These are phyloP conservation scores for Schoenoplectus triqueter DNA, from an alignment of 202 grass and related monocot species.

Conservation along the genomic window DNA sequence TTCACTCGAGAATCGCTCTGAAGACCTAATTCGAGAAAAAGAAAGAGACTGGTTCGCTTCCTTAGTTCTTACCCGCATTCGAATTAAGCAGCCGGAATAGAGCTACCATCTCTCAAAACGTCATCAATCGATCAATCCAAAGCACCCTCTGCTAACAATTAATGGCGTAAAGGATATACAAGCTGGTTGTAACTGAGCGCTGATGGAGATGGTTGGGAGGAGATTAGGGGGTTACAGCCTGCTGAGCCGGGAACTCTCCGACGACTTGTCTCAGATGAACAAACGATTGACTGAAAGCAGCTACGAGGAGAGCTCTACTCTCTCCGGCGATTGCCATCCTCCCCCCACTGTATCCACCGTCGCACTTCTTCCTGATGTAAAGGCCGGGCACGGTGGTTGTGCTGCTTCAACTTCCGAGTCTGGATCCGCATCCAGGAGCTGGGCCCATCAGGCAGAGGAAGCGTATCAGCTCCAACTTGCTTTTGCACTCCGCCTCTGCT, in stretches of 20 bases:
- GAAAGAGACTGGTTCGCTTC: neutral
- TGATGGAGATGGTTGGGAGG: constrained; percentile 44
- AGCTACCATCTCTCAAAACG: neutral
- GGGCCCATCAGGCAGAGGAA: constrained; percentile 92
- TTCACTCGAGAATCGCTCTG: neutral
- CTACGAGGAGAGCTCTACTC: constrained; percentile 48
- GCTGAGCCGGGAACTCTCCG: constrained; percentile 44
- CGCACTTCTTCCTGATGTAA: constrained; percentile 18
- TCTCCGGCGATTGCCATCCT: constrained; percentile 44
- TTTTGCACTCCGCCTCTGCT: constrained; percentile 80
- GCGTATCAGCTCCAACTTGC: constrained; percentile 81
- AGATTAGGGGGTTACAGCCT: constrained; percentile 50
- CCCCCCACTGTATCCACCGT: constrained; percentile 44
- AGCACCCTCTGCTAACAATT: neutral
- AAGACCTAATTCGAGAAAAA: neutral
- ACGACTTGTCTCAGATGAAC: neutral
- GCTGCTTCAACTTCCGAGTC: neutral
- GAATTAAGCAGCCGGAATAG: neutral
- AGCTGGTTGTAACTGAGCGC: neutral
- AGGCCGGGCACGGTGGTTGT: neutral
- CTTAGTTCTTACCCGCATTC: neutral
- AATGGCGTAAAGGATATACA: neutral
- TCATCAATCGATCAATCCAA: neutral
- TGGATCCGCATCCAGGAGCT: constrained; percentile 54
- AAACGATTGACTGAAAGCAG: constrained; percentile 66